Percentiles rank a stretch among this genome's conserved stretches.
phyloP scores from a whole-genome alignment of 495 filamentous ascomycete genomes.

The Aspergillus bridgeri region DNA sequence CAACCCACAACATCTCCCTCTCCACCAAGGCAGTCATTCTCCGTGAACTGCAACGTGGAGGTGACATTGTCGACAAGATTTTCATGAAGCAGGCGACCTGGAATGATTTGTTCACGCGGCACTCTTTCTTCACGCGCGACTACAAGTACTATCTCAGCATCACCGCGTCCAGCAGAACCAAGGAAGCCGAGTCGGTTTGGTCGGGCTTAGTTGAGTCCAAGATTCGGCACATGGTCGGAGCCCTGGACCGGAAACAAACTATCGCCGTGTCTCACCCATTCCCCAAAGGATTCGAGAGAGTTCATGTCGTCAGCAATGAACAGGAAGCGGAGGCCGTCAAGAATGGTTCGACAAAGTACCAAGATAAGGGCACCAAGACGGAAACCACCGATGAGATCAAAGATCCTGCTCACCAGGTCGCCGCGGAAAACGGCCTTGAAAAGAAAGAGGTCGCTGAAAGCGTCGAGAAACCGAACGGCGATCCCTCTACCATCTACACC shows the following conservation, averaged over 20 bases:
- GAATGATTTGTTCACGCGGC: constrained; percentile 83
- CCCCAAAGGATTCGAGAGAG: constrained; percentile 84
- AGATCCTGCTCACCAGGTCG: constrained; percentile 50
- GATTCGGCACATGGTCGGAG: constrained; percentile 75
- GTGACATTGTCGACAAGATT: constrained; percentile 77
- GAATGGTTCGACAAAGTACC: constrained; percentile 65
- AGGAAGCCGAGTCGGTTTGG: constrained; percentile 82
- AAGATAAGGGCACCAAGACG: constrained; percentile 57
- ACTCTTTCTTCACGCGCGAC: constrained; percentile 85
- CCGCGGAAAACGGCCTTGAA: constrained; percentile 39
- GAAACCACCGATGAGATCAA: constrained; percentile 57
- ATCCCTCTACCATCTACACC: constrained; percentile 61
- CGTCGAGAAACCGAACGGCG: not conserved
- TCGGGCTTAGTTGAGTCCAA: constrained; percentile 92
- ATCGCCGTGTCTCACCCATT: constrained; percentile 86
- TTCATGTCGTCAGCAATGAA: constrained; percentile 69
- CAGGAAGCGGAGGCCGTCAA: constrained; percentile 66
- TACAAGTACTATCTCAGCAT: constrained; percentile 95
- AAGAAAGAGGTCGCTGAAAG: constrained; percentile 34
- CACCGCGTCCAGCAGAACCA: constrained; percentile 78
- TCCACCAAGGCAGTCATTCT: constrained; percentile 83
- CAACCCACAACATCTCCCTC: constrained; percentile 85
- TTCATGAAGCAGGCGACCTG: constrained; percentile 68
- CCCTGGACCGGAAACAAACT: constrained; percentile 67
- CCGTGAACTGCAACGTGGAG: constrained; percentile 73